Base-by-base conservation (phyloP, 2,329 filamentous ascomycete species). In the Eurotiales sp. region DNA sequence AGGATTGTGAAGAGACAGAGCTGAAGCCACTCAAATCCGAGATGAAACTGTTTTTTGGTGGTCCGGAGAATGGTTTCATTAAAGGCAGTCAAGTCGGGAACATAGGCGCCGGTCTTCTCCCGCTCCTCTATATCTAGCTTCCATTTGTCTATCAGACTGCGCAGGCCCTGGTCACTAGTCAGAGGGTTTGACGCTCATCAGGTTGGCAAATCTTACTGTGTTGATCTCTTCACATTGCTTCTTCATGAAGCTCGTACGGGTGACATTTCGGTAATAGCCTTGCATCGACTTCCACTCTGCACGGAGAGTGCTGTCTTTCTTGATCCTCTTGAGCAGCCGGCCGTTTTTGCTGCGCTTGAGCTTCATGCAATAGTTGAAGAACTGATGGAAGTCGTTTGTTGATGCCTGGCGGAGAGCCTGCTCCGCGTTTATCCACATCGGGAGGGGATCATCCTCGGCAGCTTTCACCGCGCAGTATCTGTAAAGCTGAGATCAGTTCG, bases 321-420 rank as follows among this genome's bases (percentile, higher is more conserved):
- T 39, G 15, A 52, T 61, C n/a, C 51, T 34, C 30, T 32, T 47
- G 4, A 57, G 40, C 5, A 46, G 40, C 21, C 56, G 52, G 43
- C 57, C 27, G 52, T 58, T 48, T 43, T 63, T 62, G 8, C 57
- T 57, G 5, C 43, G 46, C 45, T 50, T 47, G 19, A 60, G 51
- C 48, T 59, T 56, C 2, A 60, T 50, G 21, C 23, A 48, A 29
- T 39, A 47, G 10, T n/a, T 23, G 21, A 47, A 47, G 36, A 47
- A 47, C 30, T 42, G n/a, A n/a, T n/a, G n/a, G n/a, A n/a, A n/a
- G n/a, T n/a, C n/a, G n/a, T n/a, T n/a, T n/a, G n/a, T n/a, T n/a
- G n/a, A n/a, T n/a, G n/a, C n/a, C n/a, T n/a, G n/a, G n/a, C n/a
- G n/a, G n/a, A n/a, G n/a, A n/a, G n/a, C n/a, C n/a, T n/a, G n/a